Conservation (phyloP, 169 alveolate species). For the Plasmodium sp. region DNA sequence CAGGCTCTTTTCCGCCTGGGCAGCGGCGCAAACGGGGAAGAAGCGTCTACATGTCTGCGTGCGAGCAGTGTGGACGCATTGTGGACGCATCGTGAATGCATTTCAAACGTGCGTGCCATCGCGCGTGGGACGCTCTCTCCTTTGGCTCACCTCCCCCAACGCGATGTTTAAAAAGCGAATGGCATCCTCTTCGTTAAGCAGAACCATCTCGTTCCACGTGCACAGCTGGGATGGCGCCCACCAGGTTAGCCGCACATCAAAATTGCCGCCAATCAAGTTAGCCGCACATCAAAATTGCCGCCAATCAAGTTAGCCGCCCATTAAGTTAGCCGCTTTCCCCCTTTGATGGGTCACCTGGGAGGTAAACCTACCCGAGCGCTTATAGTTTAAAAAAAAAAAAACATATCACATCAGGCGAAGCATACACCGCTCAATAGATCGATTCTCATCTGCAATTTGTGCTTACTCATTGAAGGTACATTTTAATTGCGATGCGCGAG, state of each 20-base stretch:
- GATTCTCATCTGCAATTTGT: neutral
- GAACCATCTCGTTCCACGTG: constrained; percentile 10
- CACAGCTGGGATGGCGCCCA: neutral
- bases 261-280: neutral
- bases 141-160: constrained; percentile 24
- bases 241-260: neutral
- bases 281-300: neutral
- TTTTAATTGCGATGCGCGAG: neutral
- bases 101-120: neutral
- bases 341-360: neutral
- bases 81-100: neutral
- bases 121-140: neutral
- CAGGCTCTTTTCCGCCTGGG: constrained; percentile 64
- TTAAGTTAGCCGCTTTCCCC: neutral
- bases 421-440: neutral
- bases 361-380: neutral
- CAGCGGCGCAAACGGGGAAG: neutral
- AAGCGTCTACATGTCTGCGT: neutral
- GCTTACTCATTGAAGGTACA: neutral
- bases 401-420: neutral
- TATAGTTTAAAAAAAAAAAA: neutral
- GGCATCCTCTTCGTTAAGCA: constrained; percentile 35
- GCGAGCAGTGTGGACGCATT: neutral
- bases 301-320: neutral
- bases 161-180: constrained; percentile 19